Evolutionary conservation across 805 yeast genomes (phyloP).

Genomic region (Wickerhamomyces silvicola): DNA sequence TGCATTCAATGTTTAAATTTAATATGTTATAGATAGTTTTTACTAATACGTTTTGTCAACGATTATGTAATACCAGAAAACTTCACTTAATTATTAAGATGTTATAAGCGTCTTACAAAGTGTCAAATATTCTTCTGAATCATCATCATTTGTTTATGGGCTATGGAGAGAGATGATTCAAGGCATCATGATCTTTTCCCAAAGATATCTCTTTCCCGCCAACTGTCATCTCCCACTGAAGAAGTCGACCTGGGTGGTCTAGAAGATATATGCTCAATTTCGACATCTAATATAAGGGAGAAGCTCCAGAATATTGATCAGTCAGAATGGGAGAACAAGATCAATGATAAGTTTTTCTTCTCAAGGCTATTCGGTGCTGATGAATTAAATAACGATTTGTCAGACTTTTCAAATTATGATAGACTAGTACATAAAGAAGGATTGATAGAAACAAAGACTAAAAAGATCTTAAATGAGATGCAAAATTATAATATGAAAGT

Average conservation of each 20-base stretch:
- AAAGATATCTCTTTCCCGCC: conserved; percentile 7
- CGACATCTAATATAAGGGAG: conserved; percentile 9
- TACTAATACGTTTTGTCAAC: no score
- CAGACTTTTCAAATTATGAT: conserved; percentile 30
- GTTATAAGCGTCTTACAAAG: no score
- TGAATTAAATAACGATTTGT: conserved; percentile 6
- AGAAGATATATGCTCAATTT: conserved; percentile 9
- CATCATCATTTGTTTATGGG: no score
- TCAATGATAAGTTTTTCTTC: conserved; percentile 25
- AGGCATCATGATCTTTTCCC: conserved; percentile 11
- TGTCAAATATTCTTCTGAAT: no score
- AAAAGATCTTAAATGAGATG: conserved; percentile 11
- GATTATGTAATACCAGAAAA: no score
- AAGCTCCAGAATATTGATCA: conserved; percentile 13
- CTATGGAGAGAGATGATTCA: no score
- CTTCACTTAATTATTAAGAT: no score
- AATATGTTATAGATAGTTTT: no score
- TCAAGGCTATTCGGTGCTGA: conserved; percentile 15
- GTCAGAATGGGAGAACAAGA: conserved; percentile 13
- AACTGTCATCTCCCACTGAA: conserved; percentile 1
- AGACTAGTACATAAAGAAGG: conserved; percentile 27
- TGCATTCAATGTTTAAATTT: no score
- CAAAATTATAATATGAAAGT: conserved; percentile 15
- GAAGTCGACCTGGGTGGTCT: conserved; percentile 5
- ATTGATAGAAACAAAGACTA: conserved; percentile 23